Percentiles rank a stretch among this genome's conserved stretches.
These are phyloP conservation scores for Solidago caesia DNA, from an alignment of 129 eudicot species.

Conservation along the genomic window DNA sequence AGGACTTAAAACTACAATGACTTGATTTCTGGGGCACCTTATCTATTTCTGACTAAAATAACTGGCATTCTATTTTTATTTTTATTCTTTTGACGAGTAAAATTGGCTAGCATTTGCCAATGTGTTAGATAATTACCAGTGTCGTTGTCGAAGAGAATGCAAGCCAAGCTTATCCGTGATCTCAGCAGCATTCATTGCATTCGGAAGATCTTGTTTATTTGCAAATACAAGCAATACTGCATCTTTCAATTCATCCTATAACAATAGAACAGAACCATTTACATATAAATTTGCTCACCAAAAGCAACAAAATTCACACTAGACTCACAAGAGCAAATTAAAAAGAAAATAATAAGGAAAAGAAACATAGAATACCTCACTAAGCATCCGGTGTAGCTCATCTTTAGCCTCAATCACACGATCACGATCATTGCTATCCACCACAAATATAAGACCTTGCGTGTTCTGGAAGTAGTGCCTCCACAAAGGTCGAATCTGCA, in stretches of 20 bases:
- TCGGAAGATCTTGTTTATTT: slow-evolving; percentile 33
- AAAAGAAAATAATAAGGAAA: not conserved
- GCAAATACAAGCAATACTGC: slow-evolving; percentile 32
- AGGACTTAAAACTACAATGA: too few relatives aligned
- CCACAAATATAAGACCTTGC: slow-evolving; percentile 14
- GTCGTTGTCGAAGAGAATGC: slow-evolving; percentile 15
- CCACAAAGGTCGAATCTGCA: slow-evolving; percentile 18
- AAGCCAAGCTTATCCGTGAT: slow-evolving; percentile 8
- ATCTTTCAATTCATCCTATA: slow-evolving; percentile 16
- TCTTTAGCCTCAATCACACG: slow-evolving; percentile 3
- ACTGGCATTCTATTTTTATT: too few relatives aligned
- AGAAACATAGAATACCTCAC: not conserved
- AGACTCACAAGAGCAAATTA: not conserved
- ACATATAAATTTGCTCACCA: not conserved
- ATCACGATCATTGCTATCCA: slow-evolving; percentile 13
- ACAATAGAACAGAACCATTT: not conserved
- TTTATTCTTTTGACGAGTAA: not conserved
- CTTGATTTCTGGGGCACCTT: too few relatives aligned
- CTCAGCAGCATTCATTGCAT: slow-evolving; percentile 27
- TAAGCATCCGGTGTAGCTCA: slow-evolving; percentile 16
- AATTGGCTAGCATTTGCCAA: not conserved
- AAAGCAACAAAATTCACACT: not conserved
- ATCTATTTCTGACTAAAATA: too few relatives aligned
- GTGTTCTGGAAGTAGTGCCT: slow-evolving; percentile 16
- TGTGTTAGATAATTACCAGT: not conserved